Conservation (phyloP, 1,284 basidiomycete species). For the Ustilago hordei region DNA sequence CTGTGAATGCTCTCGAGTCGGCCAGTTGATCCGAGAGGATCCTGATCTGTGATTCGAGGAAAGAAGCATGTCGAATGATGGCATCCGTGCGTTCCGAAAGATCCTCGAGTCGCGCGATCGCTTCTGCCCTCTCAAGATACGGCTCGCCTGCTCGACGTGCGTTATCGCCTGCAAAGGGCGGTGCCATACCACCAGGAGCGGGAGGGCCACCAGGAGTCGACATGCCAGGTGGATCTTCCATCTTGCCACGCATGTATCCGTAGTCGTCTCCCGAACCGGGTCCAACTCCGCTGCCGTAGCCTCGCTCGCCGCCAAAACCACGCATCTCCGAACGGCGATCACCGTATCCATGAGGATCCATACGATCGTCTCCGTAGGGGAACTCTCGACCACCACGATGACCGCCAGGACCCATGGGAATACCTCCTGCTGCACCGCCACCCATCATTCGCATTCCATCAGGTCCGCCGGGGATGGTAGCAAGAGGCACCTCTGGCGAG, state of each 20-base stretch:
- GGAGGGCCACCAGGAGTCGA: constrained; percentile 12
- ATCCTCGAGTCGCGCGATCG: constrained; percentile 53
- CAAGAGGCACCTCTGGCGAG: constrained; percentile 47
- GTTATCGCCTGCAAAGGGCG: constrained; percentile 10
- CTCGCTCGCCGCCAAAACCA: constrained; percentile 27
- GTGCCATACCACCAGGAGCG: constrained; percentile 11
- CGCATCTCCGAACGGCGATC: constrained; percentile 30
- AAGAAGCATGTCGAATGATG: constrained; percentile 64
- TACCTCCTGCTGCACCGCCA: constrained; percentile 5
- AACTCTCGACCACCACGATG: constrained; percentile 32
- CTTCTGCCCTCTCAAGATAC: constrained; percentile 32
- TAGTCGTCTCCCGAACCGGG: constrained; percentile 27
- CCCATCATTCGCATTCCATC: constrained; percentile 33
- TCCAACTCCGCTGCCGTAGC: constrained; percentile 9
- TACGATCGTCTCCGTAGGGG: constrained; percentile 35
- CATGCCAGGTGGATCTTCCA: constrained; percentile 15
- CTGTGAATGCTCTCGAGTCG: constrained; percentile 38
- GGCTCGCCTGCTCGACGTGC: constrained; percentile 19
- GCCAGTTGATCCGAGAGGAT: constrained; percentile 53
- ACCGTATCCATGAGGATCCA: constrained; percentile 28
- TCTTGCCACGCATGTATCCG: constrained; percentile 39
- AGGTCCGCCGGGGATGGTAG: constrained; percentile 34
- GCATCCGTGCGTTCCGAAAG: constrained; percentile 64
- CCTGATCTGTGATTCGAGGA: constrained; percentile 60
- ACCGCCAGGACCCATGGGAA: constrained; percentile 22